Base-by-base conservation (phyloP, 495 filamentous ascomycete genomes). In the Geopyxis carbonaria region DNA sequence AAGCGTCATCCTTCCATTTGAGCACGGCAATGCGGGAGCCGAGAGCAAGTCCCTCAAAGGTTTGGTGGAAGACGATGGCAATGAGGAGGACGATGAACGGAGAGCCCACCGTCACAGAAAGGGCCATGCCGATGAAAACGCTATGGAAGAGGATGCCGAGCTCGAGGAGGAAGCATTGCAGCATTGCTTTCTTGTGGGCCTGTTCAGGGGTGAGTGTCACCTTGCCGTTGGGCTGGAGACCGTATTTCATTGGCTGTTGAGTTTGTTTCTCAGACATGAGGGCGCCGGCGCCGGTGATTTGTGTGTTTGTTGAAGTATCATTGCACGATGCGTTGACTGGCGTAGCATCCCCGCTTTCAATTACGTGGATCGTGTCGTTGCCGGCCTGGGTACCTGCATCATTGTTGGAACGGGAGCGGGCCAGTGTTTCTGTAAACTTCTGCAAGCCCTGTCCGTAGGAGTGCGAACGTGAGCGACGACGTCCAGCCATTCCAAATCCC, bases 121-220 rank as follows among this genome's bases (percentile, higher is more conserved):
- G 57, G 1, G 75, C 73, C 68, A 79, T 78, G 31, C 75, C 75
- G 49, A 91, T 91, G 51, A 91, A 91, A 27, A 91, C 69, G 46
- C 74, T 79, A 60, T 91, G 82, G 50, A 87, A 87, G 2, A 91
- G 63, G 46, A 91, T 87, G 13, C 82, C 82, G 5, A 80, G 77
- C 58, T 91, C 82, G 20, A 91, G 66, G 6, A 91, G 66, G 9
- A 82, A 63, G 45, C 78, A 82, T 51, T 91, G 82, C 14, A 87
- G 62, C 43, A 85, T 67, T 41, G 76, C 70, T 13, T 75, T 70
- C 36, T 64, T 67, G 25, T 66, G 65, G 23, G 64, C 60, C 45
- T 59, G 56, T 30, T 56, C 22, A 10, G 45, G 48, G 0, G 56
- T 58, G 27, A 41, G 25, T 2, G 2, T 30, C n/a, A n/a, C n/a